Percentiles rank a stretch among this genome's conserved stretches.
phyloP scores from a whole-genome alignment of 2,329 filamentous ascomycete genomes.

The Colletotrichum incanum region DNA sequence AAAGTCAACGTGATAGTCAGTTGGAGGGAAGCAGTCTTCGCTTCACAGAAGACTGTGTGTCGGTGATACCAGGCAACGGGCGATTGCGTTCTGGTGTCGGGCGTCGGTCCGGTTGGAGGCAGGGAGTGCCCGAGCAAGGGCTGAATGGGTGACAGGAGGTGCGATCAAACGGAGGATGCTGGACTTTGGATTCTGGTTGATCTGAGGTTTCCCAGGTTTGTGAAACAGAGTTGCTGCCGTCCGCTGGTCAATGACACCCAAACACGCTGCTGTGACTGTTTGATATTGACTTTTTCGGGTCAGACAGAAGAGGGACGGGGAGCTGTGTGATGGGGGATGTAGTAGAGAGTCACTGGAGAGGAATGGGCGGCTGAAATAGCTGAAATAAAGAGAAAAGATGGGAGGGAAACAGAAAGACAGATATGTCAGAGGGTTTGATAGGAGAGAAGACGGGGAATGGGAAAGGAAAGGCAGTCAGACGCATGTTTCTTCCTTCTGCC shows the following conservation, averaged over 20 bases:
- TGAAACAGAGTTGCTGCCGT: slow-evolving; percentile 36
- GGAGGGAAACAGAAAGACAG: not conserved
- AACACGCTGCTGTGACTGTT: slow-evolving; percentile 35
- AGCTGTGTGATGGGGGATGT: slow-evolving; percentile 6
- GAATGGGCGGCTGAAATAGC: not conserved
- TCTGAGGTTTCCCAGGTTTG: slow-evolving; percentile 21
- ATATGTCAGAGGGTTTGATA: not conserved
- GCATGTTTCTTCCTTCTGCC: not conserved
- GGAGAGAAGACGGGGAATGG: not conserved
- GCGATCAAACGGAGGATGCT: slow-evolving; percentile 19
- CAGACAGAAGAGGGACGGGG: slow-evolving; percentile 1
- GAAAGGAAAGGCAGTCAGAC: not conserved
- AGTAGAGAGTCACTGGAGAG: slow-evolving; percentile 9
- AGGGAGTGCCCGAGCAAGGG: not conserved
- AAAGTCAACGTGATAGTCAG: not conserved
- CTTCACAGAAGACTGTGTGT: not conserved
- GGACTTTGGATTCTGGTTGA: slow-evolving; percentile 1
- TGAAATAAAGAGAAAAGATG: not conserved
- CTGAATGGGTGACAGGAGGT: not conserved
- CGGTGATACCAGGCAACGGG: slow-evolving; percentile 28
- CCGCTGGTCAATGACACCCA: slow-evolving; percentile 39
- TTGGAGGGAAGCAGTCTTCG: not conserved
- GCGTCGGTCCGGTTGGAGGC: slow-evolving; percentile 23
- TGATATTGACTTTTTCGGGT: slow-evolving; percentile 1
- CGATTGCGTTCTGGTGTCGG: slow-evolving; percentile 32